Base-by-base conservation (phyloP, 495 filamentous ascomycete species). In the Penicillium salamii region DNA sequence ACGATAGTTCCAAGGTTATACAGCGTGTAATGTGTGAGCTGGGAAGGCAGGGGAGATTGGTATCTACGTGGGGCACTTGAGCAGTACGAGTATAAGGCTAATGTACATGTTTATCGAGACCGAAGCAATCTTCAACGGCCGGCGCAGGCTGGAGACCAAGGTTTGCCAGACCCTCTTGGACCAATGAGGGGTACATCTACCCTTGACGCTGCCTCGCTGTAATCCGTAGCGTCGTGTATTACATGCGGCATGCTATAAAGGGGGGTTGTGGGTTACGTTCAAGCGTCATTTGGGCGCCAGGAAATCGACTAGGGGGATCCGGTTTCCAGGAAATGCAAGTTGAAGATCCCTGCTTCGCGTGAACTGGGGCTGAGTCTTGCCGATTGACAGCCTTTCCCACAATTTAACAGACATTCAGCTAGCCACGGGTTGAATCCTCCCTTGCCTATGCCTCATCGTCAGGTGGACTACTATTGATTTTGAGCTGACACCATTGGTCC, bases 311-410 rank as follows among this genome's bases (percentile, higher is more conserved):
- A 11, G 15, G n/a, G 21, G 18, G 12, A 23, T 50, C 49, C 54
- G 49, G 48, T 41, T 63, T 58, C 60, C 60, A 61, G 60, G 60
- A 61, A 55, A 63, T 63, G 60, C 60, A 58, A 21, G 60, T 40
- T 26, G 60, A n/a, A 50, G 57, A 63, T 63, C 57, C 15, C 40
- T 53, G 31, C 43, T 37, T 46, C 11, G 14, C n/a, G 18, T 21
- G 28, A 42, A 32, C 23, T 42, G 34, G 42, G 35, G 36, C 33
- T 31, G 42, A 23, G 18, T n/a, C 21, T 26, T 35, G n/a, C 28
- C 38, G 23, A 34, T 18, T 35, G 21, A 26, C 14, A n/a, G 26
- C n/a, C 38, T 23, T 15, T 33, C 8, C n/a, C 14, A 38, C 17
- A 18, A 49, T 48, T 44, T 29, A 51, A 40, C 28, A 17, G 18